Evolutionary conservation across 31 red algal genomes (phyloP), one percentile per base, ranked within the genome.

Genomic region (Odonthalia washingtoniensis): DNA sequence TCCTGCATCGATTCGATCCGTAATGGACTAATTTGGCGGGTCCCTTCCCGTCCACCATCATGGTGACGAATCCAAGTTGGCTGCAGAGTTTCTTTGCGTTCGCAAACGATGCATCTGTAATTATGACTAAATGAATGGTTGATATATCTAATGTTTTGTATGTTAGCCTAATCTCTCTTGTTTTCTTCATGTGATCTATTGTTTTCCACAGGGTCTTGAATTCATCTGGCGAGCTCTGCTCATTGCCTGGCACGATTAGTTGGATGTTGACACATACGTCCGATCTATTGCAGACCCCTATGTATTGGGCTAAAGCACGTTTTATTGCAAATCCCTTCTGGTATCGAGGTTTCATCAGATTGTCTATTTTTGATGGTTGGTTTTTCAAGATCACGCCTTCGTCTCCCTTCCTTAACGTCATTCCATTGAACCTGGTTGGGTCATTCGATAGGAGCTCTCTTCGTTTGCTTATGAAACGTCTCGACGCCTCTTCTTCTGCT

Each of bases 81-180:
- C 68, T 75, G 14, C 67, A 77, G 2, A 87, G 1, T 40, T 68
- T 39, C 0, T 5, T 2, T 40, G 84, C 49, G 61, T 66, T 87
- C 2, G 57, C 42, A 78, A 87, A 87, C 45, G 72, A 78, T 1
- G 84, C 27, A 38, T 87, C 70, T 1, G 84, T 77, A 60, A 87
- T 30, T 2, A 44, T 60, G 1, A 87, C 73, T 36, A 87, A 6
- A 1, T 53, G 36, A 0, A 45, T 46, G 2, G 53, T 36, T 27
- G 37, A 12, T 0, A 43, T 2, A 43, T 87, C 84, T 35, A 87
- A 3, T 31, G 84, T 53, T 21, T 65, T 60, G 34, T 27, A 87
- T 26, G 21, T 16, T 1, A 87, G 14, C 1, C 83, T 70, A 62
- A 39, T 28, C 2, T 74, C 62, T 1, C 49, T 65, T 4, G 49